Conservation (phyloP, 176 grass and related monocot species). For the Leersia perrieri region DNA sequence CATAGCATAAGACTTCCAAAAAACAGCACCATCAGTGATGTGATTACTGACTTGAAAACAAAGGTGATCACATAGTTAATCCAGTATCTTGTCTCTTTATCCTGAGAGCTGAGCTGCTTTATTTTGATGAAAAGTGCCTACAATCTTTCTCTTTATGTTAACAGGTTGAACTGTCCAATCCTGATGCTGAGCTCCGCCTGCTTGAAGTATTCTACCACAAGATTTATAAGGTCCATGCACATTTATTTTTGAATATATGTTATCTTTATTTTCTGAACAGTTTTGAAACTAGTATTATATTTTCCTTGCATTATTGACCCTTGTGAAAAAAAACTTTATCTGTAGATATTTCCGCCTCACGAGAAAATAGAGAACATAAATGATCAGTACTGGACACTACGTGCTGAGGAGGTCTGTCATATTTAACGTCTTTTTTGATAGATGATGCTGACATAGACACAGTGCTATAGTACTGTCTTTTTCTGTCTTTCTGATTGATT, state of each 20-base stretch:
- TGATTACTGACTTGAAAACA: constrained; percentile 68
- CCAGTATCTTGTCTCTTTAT: constrained; percentile 7
- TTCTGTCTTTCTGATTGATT: neutral
- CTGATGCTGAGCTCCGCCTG: constrained; percentile 83
- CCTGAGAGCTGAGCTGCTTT: neutral
- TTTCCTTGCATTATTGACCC: neutral
- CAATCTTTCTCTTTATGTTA: constrained; percentile 31
- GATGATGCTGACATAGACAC: neutral
- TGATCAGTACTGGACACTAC: constrained; percentile 87
- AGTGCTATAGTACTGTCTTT: neutral
- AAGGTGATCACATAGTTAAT: constrained; percentile 52
- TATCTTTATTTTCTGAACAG: neutral
- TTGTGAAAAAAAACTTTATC: constrained; percentile 10
- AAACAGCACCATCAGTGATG: constrained; percentile 87
- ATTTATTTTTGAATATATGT: neutral
- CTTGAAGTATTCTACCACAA: constrained; percentile 98
- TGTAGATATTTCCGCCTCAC: constrained; percentile 66
- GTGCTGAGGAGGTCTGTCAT: constrained; percentile 69
- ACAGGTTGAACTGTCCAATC: constrained; percentile 94
- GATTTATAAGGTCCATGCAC: constrained; percentile 78
- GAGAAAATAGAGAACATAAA: constrained; percentile 93
- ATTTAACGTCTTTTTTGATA: constrained; percentile 10
- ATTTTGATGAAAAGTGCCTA: neutral
- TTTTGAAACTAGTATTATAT: neutral
- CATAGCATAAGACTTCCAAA: constrained; percentile 89